phyloP scores from a whole-genome alignment of 805 yeast genomes.

The Teunomyces funiuensis region DNA sequence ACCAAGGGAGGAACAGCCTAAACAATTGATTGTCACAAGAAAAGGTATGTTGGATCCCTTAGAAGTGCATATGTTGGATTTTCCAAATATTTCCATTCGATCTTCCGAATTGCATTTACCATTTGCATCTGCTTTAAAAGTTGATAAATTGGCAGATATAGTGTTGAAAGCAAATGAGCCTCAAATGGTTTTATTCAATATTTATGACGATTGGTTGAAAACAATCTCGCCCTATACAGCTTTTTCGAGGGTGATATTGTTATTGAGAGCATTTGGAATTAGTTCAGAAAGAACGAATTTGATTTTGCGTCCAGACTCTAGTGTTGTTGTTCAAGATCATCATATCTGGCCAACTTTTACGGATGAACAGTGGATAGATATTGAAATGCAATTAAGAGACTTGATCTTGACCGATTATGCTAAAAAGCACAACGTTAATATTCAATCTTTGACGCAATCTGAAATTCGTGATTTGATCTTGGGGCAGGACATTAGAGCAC shows the following conservation, averaged over 20 bases:
- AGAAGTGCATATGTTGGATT: constrained; percentile 95
- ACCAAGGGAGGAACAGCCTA: constrained; percentile 93
- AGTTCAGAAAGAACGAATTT: constrained; percentile 74
- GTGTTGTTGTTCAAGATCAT: constrained; percentile 66
- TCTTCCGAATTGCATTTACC: constrained; percentile 90
- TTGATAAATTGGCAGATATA: constrained; percentile 75
- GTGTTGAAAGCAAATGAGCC: constrained; percentile 89
- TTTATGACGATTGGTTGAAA: constrained; percentile 93
- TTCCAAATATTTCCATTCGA: constrained; percentile 86
- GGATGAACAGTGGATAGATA: constrained; percentile 88
- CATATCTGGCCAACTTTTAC: constrained; percentile 92
- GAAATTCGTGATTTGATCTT: constrained; percentile 92
- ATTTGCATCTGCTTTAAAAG: constrained; percentile 79
- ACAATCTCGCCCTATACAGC: constrained; percentile 88
- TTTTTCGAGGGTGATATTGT: constrained; percentile 78
- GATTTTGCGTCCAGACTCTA: constrained; percentile 72
- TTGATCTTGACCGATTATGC: constrained; percentile 83
- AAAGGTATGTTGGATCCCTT: constrained; percentile 91
- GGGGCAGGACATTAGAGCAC: constrained; percentile 91
- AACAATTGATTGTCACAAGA: constrained; percentile 84
- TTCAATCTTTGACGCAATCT: constrained; percentile 83
- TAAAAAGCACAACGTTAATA: constrained; percentile 79
- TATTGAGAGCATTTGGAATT: constrained; percentile 80
- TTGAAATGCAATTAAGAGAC: constrained; percentile 86
- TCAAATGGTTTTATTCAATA: constrained; percentile 84